These are phyloP conservation scores for Arabidopsis suecica DNA, from an alignment of 345 rosid species.

Conservation along the genomic window DNA sequence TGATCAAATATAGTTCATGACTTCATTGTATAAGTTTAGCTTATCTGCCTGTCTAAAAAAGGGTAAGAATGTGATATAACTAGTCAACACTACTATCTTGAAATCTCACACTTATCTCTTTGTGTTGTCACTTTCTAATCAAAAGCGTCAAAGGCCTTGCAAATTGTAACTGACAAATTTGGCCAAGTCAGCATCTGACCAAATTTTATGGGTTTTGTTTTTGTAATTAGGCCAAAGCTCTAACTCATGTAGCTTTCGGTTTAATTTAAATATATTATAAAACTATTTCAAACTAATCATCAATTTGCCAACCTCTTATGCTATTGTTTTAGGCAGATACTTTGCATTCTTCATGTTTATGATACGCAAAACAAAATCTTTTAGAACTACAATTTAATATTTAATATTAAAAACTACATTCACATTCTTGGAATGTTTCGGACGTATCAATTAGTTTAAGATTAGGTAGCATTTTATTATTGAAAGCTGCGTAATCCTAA, in stretches of 20 bases:
- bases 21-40: neutral
- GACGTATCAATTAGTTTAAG: neutral
- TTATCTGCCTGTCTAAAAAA: constrained; percentile 1
- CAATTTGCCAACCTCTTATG: constrained; percentile 30
- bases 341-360: constrained; percentile 2
- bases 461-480: neutral
- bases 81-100: constrained; percentile 37
- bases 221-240: constrained; percentile 28
- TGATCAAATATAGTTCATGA: neutral
- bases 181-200: constrained; percentile 32
- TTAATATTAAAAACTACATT: no score
- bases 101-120: constrained; percentile 26
- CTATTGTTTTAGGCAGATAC: neutral
- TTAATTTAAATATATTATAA: neutral
- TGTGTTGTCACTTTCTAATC: constrained; percentile 27
- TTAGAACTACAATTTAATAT: neutral
- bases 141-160: neutral
- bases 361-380: neutral
- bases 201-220: constrained; percentile 7
- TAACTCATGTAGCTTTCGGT: constrained; percentile 1
- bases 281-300: constrained; percentile 19
- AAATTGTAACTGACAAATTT: neutral
- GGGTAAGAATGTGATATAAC: constrained; percentile 29
- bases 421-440: neutral
- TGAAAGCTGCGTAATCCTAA: neutral